Base-by-base conservation (phyloP, 2,329 filamentous ascomycete genomes). In the Aspergillus hiratsukae region DNA sequence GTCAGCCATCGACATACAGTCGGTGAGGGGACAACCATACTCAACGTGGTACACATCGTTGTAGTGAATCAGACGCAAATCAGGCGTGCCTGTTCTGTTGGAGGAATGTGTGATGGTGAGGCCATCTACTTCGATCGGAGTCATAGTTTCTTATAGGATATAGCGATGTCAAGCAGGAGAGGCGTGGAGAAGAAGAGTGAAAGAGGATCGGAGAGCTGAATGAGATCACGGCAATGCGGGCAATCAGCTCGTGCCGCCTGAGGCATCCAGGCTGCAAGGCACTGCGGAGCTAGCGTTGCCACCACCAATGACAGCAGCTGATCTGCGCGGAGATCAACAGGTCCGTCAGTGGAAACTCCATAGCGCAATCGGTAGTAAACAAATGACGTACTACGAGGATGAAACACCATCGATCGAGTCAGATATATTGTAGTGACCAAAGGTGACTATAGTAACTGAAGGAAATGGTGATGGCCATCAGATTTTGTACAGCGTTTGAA, bases 11-110 rank as follows among this genome's bases (percentile, higher is more conserved):
- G 27, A 35, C 7, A 41, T 35, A 28, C 21, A 3, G n/a, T 27
- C 19, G 40, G 25, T 35, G 19, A 29, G 49, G 54, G 48, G 46
- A 45, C 53, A 52, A 35, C 64, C 69, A 58, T 72, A 78, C 73
- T 96, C 91, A 53, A 96, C 83, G 66, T 96, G 92, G 73, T 96
- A 96, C 58, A 96, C 91, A 75, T 97, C 91, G 74, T 96, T 96
- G 80, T 88, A 96, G 76, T 96, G 92, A 31, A 96, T 72, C 54
- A 96, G 75, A n/a, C 91, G 86, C 51, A 96, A 76, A 70, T 91
- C 88, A 48, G 90, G 89, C 45, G 79, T 71, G 48, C 75, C 76
- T 54, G 70, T 70, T 31, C 76, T 72, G 48, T 72, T 72, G 61
- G 75, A 74, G 28, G 75, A 70, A 63, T 76, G 72, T 27, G 73